These are phyloP conservation scores for Agaricus subrufescens DNA, from an alignment of 768 basidiomycete species.

Conservation along the genomic window DNA sequence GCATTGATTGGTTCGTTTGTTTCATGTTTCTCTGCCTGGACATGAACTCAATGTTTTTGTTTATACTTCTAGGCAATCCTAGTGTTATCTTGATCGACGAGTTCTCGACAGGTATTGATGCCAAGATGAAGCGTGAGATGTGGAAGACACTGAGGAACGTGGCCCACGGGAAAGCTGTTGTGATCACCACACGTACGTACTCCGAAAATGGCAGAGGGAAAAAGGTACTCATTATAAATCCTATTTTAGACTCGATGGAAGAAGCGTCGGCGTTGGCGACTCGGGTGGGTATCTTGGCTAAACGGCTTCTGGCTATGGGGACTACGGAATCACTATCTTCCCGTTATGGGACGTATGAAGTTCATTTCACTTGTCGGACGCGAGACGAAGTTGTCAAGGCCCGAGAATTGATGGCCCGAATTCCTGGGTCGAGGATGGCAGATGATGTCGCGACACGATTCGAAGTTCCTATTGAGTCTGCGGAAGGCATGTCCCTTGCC, in stretches of 20 bases:
- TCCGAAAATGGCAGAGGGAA: background rate
- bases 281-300: constrained; percentile 74
- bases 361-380: constrained; percentile 67
- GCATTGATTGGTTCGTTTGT: constrained; percentile 40
- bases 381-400: constrained; percentile 56
- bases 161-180: constrained; percentile 61
- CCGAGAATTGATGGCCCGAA: constrained; percentile 54
- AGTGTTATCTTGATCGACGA: constrained; percentile 78
- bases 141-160: constrained; percentile 69
- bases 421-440: constrained; percentile 57
- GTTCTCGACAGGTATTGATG: constrained; percentile 80
- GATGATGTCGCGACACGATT: constrained; percentile 76
- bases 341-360: constrained; percentile 71
- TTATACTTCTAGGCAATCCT: constrained; percentile 51
- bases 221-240: background rate
- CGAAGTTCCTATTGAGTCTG: constrained; percentile 54
- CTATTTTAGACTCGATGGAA: constrained; percentile 67
- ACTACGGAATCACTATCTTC: constrained; percentile 58
- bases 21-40: background rate
- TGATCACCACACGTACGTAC: constrained; percentile 65
- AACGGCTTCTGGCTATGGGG: constrained; percentile 66
- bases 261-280: constrained; percentile 75
- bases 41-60: background rate
- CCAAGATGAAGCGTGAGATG: constrained; percentile 82
- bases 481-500: constrained; percentile 44